phyloP scores from a whole-genome alignment of 2,329 filamentous ascomycete species.

The Fonsecaea multimorphosa region DNA sequence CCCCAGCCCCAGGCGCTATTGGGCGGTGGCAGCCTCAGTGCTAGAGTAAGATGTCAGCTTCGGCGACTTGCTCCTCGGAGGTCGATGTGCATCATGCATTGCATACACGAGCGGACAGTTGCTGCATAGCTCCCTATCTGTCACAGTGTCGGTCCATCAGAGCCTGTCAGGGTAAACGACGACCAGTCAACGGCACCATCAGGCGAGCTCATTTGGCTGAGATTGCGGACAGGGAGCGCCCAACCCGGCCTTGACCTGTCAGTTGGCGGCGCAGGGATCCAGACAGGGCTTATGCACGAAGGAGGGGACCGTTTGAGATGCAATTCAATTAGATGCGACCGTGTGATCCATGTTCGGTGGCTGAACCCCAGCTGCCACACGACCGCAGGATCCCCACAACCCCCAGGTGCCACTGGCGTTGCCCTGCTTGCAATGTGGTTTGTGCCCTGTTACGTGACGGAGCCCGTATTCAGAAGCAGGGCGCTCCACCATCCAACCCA shows the following conservation, averaged over 20 bases:
- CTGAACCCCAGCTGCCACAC: slow-evolving; percentile 25
- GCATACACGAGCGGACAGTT: slow-evolving; percentile 19
- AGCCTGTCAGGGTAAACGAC: background rate
- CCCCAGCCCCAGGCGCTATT: slow-evolving; percentile 16
- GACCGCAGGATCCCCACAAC: background rate
- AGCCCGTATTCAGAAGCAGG: slow-evolving; percentile 16
- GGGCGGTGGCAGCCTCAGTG: slow-evolving; percentile 13
- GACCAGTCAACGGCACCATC: background rate
- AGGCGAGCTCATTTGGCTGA: slow-evolving; percentile 20
- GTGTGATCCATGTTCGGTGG: slow-evolving; percentile 20
- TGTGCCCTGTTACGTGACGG: slow-evolving; percentile 25
- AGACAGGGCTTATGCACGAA: slow-evolving; percentile 19
- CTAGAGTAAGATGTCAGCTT: slow-evolving; percentile 24
- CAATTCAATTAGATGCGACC: slow-evolving; percentile 29
- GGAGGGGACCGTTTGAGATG: slow-evolving; percentile 15
- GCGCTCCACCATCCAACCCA: slow-evolving; percentile 18
- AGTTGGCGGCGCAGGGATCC: background rate
- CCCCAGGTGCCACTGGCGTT: slow-evolving; percentile 8
- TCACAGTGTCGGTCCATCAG: background rate
- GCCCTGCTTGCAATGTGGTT: slow-evolving; percentile 29
- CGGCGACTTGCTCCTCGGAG: background rate
- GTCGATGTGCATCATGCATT: background rate
- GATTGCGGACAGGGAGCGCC: slow-evolving; percentile 14
- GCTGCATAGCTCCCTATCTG: background rate
- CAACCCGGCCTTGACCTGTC: slow-evolving; percentile 6